Base-by-base conservation (phyloP, 108 stramenopile species). In the Stephanodiscus minutulus region DNA sequence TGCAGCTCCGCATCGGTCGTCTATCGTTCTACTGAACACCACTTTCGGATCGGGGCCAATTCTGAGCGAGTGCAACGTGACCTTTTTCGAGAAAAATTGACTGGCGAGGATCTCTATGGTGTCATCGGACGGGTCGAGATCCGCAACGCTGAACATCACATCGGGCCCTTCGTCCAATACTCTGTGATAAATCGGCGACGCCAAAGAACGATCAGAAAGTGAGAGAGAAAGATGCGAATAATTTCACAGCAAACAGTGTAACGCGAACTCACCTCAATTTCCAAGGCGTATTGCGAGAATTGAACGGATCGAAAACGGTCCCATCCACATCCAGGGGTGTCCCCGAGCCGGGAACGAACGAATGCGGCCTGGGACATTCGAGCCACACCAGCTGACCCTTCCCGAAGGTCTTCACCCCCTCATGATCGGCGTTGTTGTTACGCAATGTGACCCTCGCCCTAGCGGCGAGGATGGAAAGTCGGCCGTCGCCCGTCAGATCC, bases 141-240 rank as follows among this genome's bases (percentile, higher is more conserved):
- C 95, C 2, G 91, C 91, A n/a, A 96, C 90, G 52, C 79, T 87
- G 77, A 97, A 98, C 95, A 97, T 96, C 21, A 98, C 97, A 82
- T 98, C 97, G 15, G 97, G 97, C 15, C 97, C 97, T 61, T 85
- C 81, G 47, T 86, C 95, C 27, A 97, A 70, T 4, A 97, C 89
- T 36, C 78, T 84, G 61, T 60, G 37, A 27, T 46, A 35, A 49
- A 18, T 27, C 18, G 29, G 0, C 35, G 11, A 3, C 12, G 18
- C 7, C 50, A 18, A 49, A 52, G 15, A 22, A 13, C 8, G 5
- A 31, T 15, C 31, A 11, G 43, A 12, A 44, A 12, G 43, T 13
- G 13, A 44, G 43, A 44, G 15, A 15, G 12, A 3, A 15, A 3
- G 43, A 44, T 44, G 43, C 15, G 15, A 0, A 44, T 44, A 44